phyloP scores from a whole-genome alignment of 345 rosid genomes.

The Boechera stricta region DNA sequence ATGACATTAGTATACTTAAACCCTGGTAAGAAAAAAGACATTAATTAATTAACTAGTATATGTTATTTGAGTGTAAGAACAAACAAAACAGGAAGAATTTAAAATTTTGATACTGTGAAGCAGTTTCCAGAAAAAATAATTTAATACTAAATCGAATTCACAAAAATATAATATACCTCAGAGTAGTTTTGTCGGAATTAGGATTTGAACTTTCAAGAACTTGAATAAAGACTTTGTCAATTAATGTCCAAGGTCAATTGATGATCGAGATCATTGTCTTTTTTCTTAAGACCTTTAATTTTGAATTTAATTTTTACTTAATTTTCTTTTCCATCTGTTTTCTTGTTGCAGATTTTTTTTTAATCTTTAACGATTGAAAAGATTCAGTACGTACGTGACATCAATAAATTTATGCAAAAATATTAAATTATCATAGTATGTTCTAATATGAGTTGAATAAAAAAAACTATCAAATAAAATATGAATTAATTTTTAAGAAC shows the following conservation, averaged over 20 bases:
- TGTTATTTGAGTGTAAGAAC: constrained; percentile 26
- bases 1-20: constrained; percentile 18
- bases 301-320: background rate
- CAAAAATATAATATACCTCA: constrained; percentile 31
- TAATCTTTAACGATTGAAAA: background rate
- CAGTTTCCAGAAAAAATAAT: constrained; percentile 33
- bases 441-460: too few species aligned
- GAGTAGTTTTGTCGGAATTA: constrained; percentile 49
- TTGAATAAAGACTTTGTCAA: constrained; percentile 33
- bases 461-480: too few species aligned
- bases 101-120: constrained; percentile 17
- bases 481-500: too few species aligned
- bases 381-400: constrained; percentile 17
- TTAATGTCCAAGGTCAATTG: constrained; percentile 37
- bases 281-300: constrained; percentile 15
- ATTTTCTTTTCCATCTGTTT: background rate
- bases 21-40: background rate
- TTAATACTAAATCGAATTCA: constrained; percentile 34
- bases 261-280: constrained; percentile 41
- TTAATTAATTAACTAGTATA: background rate
- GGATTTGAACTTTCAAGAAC: constrained; percentile 42
- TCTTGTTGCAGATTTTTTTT: background rate
- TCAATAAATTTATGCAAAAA: background rate
- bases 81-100: constrained; percentile 34
- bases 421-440: too few species aligned